Conservation (phyloP, 495 filamentous ascomycete species). For the Neurospora sp. region DNA sequence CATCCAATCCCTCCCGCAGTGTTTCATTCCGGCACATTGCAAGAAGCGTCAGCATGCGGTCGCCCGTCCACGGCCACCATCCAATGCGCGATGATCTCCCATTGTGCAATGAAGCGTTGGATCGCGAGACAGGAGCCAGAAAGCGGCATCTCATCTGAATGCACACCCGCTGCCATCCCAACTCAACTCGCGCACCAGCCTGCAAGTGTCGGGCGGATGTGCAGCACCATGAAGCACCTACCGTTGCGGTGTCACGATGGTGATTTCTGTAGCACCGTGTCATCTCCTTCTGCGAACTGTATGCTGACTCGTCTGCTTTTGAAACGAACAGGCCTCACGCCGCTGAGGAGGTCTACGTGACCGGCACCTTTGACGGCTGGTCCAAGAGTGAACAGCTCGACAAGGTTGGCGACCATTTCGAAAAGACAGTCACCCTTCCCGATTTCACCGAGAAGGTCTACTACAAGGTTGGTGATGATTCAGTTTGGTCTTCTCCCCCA, state of each 20-base stretch:
- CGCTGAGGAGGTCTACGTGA: constrained; percentile 84
- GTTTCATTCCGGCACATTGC: neutral
- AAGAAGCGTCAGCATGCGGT: neutral
- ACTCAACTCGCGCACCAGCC: neutral
- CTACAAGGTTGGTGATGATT: constrained; percentile 61
- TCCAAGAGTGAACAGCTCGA: constrained; percentile 70
- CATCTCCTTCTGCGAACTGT: neutral
- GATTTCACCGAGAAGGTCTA: constrained; percentile 53
- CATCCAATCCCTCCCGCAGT: neutral
- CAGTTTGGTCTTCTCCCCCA: constrained; percentile 4
- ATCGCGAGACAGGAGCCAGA: constrained; percentile 4
- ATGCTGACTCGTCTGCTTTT: constrained; percentile 12
- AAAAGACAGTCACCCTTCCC: constrained; percentile 67
- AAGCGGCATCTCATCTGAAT: constrained; percentile 2
- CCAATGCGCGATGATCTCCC: neutral
- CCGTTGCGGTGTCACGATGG: constrained; percentile 7
- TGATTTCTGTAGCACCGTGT: constrained; percentile 1
- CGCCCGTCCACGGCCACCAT: neutral
- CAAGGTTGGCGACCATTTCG: constrained; percentile 56
- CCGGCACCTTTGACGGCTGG: constrained; percentile 95
- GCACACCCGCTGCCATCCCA: constrained; percentile 1
- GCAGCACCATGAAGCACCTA: neutral
- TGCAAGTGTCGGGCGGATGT: constrained; percentile 11
- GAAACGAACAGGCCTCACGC: constrained; percentile 50
- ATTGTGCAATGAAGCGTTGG: neutral